Evolutionary conservation across 2,329 filamentous ascomycete genomes (phyloP).

Genomic region (Aspergillus sp.): DNA sequence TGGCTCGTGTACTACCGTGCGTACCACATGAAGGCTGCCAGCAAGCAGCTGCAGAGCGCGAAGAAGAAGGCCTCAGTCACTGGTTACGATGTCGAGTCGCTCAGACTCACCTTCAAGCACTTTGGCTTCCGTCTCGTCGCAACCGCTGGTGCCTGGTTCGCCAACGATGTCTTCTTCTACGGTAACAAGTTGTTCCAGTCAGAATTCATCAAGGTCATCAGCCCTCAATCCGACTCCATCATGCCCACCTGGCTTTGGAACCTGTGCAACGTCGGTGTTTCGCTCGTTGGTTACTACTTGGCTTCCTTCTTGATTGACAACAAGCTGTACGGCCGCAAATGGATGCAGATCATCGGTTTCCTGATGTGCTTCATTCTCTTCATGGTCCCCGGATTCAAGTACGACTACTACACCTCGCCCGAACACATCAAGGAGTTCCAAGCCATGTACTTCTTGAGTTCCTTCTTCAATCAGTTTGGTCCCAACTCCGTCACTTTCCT

Average conservation of each 20-base stretch:
- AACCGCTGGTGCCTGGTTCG: slow-evolving; percentile 87
- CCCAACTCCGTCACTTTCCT: slow-evolving; percentile 97
- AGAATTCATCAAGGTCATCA: slow-evolving; percentile 83
- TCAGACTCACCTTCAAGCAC: slow-evolving; percentile 74
- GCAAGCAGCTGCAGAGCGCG: slow-evolving; percentile 74
- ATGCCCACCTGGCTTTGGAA: slow-evolving; percentile 92
- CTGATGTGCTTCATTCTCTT: slow-evolving; percentile 92
- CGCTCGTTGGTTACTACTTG: slow-evolving; percentile 83
- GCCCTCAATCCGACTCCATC: slow-evolving; percentile 66
- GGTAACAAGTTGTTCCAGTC: slow-evolving; percentile 97
- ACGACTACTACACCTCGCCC: slow-evolving; percentile 73
- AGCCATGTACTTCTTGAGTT: slow-evolving; percentile 96
- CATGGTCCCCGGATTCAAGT: slow-evolving; percentile 85
- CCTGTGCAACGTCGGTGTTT: slow-evolving; percentile 84
- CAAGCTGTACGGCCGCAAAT: slow-evolving; percentile 94
- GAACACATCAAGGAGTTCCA: slow-evolving; percentile 84
- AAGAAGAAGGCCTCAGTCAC: slow-evolving; percentile 88
- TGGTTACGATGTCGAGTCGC: slow-evolving; percentile 85
- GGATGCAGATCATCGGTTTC: slow-evolving; percentile 95
- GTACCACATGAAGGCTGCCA: slow-evolving; percentile 89
- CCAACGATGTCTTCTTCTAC: slow-evolving; percentile 98
- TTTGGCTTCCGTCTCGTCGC: slow-evolving; percentile 86
- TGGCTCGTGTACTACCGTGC: slow-evolving; percentile 96
- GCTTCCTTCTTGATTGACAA: slow-evolving; percentile 90
- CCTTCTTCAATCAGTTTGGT: slow-evolving; percentile 98